A percentile compares a stretch with the other conserved stretches of the same genome.
Conservation (phyloP, 768 basidiomycete genomes). For the Mycena amicta region DNA sequence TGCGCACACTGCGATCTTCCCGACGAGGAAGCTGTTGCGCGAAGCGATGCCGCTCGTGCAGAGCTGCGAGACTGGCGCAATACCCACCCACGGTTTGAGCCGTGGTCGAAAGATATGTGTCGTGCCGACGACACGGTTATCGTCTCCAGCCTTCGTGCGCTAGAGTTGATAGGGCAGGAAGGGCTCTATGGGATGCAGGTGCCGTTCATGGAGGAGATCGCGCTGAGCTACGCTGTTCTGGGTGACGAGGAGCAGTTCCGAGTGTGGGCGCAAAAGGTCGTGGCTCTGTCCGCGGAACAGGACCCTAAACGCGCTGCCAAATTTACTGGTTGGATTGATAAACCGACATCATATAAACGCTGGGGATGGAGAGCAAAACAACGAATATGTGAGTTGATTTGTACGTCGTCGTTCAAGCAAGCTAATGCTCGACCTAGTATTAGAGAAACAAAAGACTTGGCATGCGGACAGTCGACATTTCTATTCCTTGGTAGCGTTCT, state of each 20-base stretch:
- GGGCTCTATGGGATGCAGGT: constrained; percentile 43
- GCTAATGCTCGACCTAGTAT: background rate
- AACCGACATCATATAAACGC: constrained; percentile 33
- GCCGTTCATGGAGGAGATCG: constrained; percentile 46
- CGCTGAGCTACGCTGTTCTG: constrained; percentile 42
- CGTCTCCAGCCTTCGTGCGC: constrained; percentile 38
- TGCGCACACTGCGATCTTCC: constrained; percentile 40
- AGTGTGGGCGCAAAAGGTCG: constrained; percentile 37
- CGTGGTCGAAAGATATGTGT: constrained; percentile 46
- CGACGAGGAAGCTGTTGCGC: constrained; percentile 18
- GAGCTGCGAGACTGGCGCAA: constrained; percentile 38
- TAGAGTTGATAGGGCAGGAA: constrained; percentile 43
- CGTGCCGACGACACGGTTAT: constrained; percentile 43
- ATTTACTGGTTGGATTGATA: constrained; percentile 33
- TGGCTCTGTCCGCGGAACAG: constrained; percentile 28
- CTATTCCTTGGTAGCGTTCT: background rate
- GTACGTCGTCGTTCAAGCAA: background rate
- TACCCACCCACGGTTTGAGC: constrained; percentile 39
- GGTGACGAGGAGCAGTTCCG: constrained; percentile 39
- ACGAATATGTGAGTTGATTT: constrained; percentile 32
- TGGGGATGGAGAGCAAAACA: constrained; percentile 49
- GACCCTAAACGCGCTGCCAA: constrained; percentile 31
- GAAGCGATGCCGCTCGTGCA: constrained; percentile 36
- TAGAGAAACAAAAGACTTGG: background rate
- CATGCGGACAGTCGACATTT: background rate